Percentiles rank a stretch among this genome's conserved stretches.
Evolutionary conservation across 192 early-diverging fungal genomes (phyloP).

Genomic region (Coemansia sp.): DNA sequence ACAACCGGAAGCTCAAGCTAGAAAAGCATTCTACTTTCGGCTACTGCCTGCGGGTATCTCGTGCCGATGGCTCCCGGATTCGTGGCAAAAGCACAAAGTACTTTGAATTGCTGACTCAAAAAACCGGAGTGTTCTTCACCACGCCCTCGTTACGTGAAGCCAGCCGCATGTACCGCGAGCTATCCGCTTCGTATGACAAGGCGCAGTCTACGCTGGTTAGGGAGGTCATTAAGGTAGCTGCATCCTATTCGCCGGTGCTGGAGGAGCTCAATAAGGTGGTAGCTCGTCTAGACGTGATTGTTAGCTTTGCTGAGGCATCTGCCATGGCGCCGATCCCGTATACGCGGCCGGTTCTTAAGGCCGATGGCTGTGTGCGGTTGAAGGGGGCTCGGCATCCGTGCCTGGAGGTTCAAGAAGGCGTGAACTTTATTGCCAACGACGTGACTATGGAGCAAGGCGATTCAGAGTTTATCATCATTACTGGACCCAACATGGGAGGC

Average conservation of each 20-base stretch:
- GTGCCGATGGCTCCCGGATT: slow-evolving; percentile 66
- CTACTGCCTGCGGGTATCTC: slow-evolving; percentile 78
- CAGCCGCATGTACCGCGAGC: slow-evolving; percentile 59
- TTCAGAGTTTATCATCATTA: slow-evolving; percentile 84
- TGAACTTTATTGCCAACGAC: slow-evolving; percentile 94
- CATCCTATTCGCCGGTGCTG: slow-evolving; percentile 77
- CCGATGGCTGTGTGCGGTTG: slow-evolving; percentile 67
- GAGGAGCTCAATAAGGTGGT: slow-evolving; percentile 73
- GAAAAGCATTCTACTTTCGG: slow-evolving; percentile 82
- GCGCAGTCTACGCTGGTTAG: slow-evolving; percentile 74
- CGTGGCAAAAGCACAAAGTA: slow-evolving; percentile 65
- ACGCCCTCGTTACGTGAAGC: slow-evolving; percentile 68
- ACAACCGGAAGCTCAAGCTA: slow-evolving; percentile 85
- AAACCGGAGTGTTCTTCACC: slow-evolving; percentile 86
- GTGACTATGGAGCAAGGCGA: slow-evolving; percentile 69
- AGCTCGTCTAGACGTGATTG: slow-evolving; percentile 83
- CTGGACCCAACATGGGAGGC: slow-evolving; percentile 98
- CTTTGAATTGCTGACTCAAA: slow-evolving; percentile 85
- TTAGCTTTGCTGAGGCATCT: slow-evolving; percentile 85
- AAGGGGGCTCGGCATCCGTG: slow-evolving; percentile 83
- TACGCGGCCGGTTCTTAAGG: slow-evolving; percentile 64
- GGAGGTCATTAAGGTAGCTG: slow-evolving; percentile 85
- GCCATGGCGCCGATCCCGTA: slow-evolving; percentile 81
- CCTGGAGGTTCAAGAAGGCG: slow-evolving; percentile 86
- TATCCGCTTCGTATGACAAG: slow-evolving; percentile 62